phyloP scores from a whole-genome alignment of 2,329 filamentous ascomycete genomes.

The Ascosphaera acerosa region DNA sequence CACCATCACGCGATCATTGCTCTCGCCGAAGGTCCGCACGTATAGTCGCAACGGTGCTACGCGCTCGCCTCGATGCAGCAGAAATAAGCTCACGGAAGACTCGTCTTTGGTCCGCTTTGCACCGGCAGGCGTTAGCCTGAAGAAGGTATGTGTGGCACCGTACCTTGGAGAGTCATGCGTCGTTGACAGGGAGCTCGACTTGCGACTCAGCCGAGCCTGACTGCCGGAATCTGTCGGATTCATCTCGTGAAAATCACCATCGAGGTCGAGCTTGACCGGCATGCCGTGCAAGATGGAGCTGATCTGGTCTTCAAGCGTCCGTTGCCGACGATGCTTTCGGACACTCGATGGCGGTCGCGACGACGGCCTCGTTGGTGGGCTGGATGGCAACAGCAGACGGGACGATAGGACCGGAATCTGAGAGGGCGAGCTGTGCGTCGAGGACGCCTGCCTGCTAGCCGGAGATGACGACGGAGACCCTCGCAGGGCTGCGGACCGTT shows the following conservation, averaged over 20 bases:
- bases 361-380: too few relatives aligned
- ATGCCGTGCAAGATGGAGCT: conserved; percentile 53
- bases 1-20: conserved; percentile 87
- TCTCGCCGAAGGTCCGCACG: conserved; percentile 73
- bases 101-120: conserved; percentile 19
- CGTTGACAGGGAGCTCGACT: not conserved
- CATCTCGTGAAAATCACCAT: too few relatives aligned
- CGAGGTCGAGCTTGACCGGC: conserved; percentile 54
- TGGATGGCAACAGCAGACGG: too few relatives aligned
- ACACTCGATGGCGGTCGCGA: not conserved
- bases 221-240: too few relatives aligned
- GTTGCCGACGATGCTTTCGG: not conserved
- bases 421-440: too few relatives aligned
- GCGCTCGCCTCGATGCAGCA: conserved; percentile 60
- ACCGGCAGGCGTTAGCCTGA: conserved; percentile 3
- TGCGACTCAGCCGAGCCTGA: too few relatives aligned
- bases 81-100: conserved; percentile 72
- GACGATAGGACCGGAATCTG: too few relatives aligned
- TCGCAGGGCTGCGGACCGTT: too few relatives aligned
- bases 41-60: conserved; percentile 84
- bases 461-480: too few relatives aligned
- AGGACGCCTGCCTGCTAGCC: too few relatives aligned
- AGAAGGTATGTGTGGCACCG: not conserved
- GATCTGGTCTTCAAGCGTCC: conserved; percentile 45
- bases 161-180: not conserved